A percentile compares a stretch with the other conserved stretches of the same genome.
phyloP scores from a whole-genome alignment of 2,329 filamentous ascomycete species.

The Aspergillus ibericus region DNA sequence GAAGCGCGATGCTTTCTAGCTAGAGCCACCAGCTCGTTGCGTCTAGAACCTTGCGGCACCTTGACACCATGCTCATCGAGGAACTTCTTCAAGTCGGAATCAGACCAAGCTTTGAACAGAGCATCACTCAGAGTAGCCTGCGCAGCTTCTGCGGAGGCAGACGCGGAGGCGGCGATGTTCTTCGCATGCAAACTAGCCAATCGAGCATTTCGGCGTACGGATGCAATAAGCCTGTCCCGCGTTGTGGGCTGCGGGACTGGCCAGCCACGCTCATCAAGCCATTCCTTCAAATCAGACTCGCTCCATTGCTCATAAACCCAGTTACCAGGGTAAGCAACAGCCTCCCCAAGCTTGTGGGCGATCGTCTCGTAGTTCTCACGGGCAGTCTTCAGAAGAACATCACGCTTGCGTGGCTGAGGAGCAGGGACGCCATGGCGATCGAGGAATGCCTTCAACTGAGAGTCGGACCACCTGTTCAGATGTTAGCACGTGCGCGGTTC shows the following conservation, averaged over 20 bases:
- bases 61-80: constrained; percentile 84
- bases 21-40: constrained; percentile 85
- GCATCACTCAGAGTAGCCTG: constrained; percentile 76
- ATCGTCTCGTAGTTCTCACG: constrained; percentile 78
- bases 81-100: constrained; percentile 87
- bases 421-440: constrained; percentile 85
- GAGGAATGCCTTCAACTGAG: constrained; percentile 87
- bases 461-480: constrained; percentile 75
- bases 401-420: constrained; percentile 82
- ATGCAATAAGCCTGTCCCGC: constrained; percentile 84
- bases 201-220: constrained; percentile 86
- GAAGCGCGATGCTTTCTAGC: constrained; percentile 84
- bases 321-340: constrained; percentile 82
- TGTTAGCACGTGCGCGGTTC: constrained; percentile 34
- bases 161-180: constrained; percentile 60
- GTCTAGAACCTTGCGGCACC: constrained; percentile 88
- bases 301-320: constrained; percentile 93
- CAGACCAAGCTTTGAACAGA: constrained; percentile 86
- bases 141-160: constrained; percentile 66
- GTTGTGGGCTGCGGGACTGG: constrained; percentile 79
- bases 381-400: constrained; percentile 73
- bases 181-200: constrained; percentile 70
- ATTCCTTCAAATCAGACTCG: constrained; percentile 89
- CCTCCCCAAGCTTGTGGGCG: constrained; percentile 75
- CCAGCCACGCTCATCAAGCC: constrained; percentile 85